phyloP scores from a whole-genome alignment of 2,329 filamentous ascomycete genomes.

The Trichophyton rubrum region DNA sequence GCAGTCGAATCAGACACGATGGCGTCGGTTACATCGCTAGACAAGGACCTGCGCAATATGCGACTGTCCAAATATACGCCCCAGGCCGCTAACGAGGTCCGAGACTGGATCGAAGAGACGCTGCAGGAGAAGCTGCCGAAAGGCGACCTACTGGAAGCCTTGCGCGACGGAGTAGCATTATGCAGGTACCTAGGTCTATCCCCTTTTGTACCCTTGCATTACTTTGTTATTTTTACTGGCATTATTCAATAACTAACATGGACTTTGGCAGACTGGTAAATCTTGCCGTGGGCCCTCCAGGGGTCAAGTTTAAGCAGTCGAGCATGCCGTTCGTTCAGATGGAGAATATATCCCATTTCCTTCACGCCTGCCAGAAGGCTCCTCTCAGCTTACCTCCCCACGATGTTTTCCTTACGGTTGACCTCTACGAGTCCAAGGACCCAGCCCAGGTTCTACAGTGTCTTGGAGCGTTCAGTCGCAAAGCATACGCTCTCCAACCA shows the following conservation, averaged over 20 bases:
- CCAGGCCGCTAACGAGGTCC: conserved; percentile 72
- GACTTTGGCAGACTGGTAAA: conserved; percentile 59
- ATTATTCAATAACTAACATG: not conserved
- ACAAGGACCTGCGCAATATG: conserved; percentile 89
- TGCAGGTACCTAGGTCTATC: conserved; percentile 62
- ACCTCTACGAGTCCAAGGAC: conserved; percentile 90
- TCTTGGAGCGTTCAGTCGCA: conserved; percentile 77
- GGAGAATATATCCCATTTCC: conserved; percentile 97
- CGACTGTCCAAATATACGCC: conserved; percentile 90
- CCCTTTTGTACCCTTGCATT: conserved; percentile 18
- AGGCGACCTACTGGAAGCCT: conserved; percentile 66
- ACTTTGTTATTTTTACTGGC: not conserved
- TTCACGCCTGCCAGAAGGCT: conserved; percentile 70
- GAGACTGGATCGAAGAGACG: conserved; percentile 70
- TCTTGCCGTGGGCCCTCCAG: conserved; percentile 59
- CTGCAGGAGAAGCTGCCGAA: conserved; percentile 60
- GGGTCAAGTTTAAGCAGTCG: conserved; percentile 81
- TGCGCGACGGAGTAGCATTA: conserved; percentile 83
- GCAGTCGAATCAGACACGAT: conserved; percentile 38
- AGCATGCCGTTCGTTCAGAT: conserved; percentile 98
- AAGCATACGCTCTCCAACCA: conserved; percentile 64
- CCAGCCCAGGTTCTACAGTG: conserved; percentile 93
- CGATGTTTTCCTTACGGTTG: conserved; percentile 93
- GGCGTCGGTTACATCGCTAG: conserved; percentile 86
- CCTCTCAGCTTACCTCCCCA: conserved; percentile 83